These are phyloP conservation scores for Neurospora terricola DNA, from an alignment of 495 filamentous ascomycete genomes.

Conservation along the genomic window DNA sequence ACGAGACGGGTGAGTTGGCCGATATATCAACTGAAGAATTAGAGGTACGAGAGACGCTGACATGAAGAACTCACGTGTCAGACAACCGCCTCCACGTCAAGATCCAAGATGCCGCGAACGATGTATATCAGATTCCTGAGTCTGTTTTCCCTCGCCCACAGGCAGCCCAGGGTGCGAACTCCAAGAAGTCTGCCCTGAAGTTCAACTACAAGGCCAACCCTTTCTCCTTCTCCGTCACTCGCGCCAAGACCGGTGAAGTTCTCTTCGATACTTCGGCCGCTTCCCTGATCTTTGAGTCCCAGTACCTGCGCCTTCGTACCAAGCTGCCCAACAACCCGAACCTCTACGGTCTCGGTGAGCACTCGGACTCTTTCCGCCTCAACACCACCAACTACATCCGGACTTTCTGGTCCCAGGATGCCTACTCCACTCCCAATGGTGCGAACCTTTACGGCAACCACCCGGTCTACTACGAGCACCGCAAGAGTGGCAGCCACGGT, in stretches of 20 bases:
- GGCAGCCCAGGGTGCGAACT: slow-evolving; percentile 7
- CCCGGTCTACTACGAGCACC: slow-evolving; percentile 77
- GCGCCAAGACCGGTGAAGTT: slow-evolving; percentile 52
- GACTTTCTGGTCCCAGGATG: slow-evolving; percentile 72
- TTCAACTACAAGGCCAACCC: slow-evolving; percentile 58
- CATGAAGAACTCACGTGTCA: slow-evolving; percentile 13
- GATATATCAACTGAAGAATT: background rate
- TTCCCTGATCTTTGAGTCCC: slow-evolving; percentile 64
- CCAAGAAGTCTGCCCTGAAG: slow-evolving; percentile 40
- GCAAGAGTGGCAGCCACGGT: slow-evolving; percentile 60
- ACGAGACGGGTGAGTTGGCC: slow-evolving; percentile 54
- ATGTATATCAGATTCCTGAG: slow-evolving; percentile 71
- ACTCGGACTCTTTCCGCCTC: slow-evolving; percentile 62
- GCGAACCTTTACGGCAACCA: slow-evolving; percentile 79
- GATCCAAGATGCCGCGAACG: slow-evolving; percentile 65
- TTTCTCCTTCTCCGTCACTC: slow-evolving; percentile 67
- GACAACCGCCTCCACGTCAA: slow-evolving; percentile 72
- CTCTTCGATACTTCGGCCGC: slow-evolving; percentile 69
- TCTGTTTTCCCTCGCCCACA: slow-evolving; percentile 57
- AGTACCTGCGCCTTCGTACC: slow-evolving; percentile 66
- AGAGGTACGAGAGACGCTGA: slow-evolving; percentile 3
- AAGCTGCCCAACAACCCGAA: slow-evolving; percentile 57
- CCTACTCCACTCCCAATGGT: slow-evolving; percentile 40
- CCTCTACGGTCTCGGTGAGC: slow-evolving; percentile 74
- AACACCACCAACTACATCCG: slow-evolving; percentile 66